Evolutionary conservation across 371 early-diverging fungal species (phyloP).

Genomic region (Saksenaea oblongispora): DNA sequence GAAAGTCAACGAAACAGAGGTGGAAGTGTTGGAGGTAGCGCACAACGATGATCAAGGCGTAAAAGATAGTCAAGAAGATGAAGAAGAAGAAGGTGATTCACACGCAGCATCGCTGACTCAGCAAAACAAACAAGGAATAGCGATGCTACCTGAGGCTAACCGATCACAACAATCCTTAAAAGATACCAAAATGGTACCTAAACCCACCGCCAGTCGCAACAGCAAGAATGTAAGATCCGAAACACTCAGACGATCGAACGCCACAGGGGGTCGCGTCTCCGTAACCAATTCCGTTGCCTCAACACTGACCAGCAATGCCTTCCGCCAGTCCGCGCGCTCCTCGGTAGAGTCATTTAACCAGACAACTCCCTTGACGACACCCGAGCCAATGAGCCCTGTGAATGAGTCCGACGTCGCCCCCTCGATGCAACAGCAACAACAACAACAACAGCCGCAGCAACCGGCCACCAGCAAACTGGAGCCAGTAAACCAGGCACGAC

Average conservation of each 20-base stretch:
- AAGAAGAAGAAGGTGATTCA: neutral
- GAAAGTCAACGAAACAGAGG: neutral
- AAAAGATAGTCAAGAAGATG: neutral
- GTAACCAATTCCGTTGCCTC: neutral
- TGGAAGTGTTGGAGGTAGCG: neutral
- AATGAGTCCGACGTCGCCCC: constrained; percentile 3
- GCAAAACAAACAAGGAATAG: neutral
- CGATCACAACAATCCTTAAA: neutral
- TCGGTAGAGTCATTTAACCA: constrained; percentile 21
- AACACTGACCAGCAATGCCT: neutral
- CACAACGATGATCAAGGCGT: neutral
- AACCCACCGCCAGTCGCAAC: neutral
- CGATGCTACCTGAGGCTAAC: neutral
- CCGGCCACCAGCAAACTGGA: neutral
- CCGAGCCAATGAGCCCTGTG: constrained; percentile 22
- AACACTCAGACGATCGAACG: neutral
- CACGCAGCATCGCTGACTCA: neutral
- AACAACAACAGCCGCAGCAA: neutral
- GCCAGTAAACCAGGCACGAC: neutral
- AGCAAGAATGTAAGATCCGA: neutral
- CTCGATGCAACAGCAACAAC: neutral
- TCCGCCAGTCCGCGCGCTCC: constrained; percentile 16
- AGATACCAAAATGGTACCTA: neutral
- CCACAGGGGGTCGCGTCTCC: neutral
- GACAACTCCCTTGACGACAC: constrained; percentile 18